Percentiles rank a stretch among this genome's conserved stretches.
Conservation (phyloP, 768 basidiomycete species). For the Filobasidium floriforme region DNA sequence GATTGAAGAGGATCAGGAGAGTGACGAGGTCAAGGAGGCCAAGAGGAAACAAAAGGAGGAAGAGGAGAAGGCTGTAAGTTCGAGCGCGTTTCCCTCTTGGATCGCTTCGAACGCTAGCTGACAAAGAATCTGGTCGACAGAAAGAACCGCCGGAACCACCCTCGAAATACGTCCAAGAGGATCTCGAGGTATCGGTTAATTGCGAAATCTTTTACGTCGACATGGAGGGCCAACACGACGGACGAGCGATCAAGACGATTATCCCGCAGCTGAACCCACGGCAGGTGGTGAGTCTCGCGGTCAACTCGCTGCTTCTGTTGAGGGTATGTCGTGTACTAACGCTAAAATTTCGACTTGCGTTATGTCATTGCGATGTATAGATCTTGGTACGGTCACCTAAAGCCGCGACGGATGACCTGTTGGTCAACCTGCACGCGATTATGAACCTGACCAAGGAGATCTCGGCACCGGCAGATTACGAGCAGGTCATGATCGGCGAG, state of each 20-base stretch:
- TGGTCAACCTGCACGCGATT: constrained; percentile 72
- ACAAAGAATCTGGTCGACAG: no score
- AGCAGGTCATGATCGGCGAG: constrained; percentile 83
- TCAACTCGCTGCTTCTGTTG: background rate
- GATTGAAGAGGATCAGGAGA: constrained; percentile 81
- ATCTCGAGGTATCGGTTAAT: constrained; percentile 68
- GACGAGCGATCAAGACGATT: constrained; percentile 91
- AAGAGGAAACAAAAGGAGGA: constrained; percentile 64
- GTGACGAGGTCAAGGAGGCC: constrained; percentile 66
- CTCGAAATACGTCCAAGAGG: constrained; percentile 75
- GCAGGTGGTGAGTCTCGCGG: constrained; percentile 62
- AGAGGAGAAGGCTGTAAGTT: constrained; percentile 67
- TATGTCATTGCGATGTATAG: constrained; percentile 50
- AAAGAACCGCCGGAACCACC: constrained; percentile 74
- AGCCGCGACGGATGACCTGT: constrained; percentile 61
- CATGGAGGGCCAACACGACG: constrained; percentile 93
- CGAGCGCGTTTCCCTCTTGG: background rate
- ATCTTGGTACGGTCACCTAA: constrained; percentile 76
- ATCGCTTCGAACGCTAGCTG: background rate
- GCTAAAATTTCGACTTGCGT: background rate
- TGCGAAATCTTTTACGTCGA: constrained; percentile 87
- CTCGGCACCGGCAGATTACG: constrained; percentile 65
- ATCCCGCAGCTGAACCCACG: constrained; percentile 93
- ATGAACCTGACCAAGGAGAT: constrained; percentile 90
- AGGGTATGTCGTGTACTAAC: background rate